Evolutionary conservation across 306 rosid species (phyloP), one percentile per base, ranked within the genome.

Genomic region (Vigna angularis): DNA sequence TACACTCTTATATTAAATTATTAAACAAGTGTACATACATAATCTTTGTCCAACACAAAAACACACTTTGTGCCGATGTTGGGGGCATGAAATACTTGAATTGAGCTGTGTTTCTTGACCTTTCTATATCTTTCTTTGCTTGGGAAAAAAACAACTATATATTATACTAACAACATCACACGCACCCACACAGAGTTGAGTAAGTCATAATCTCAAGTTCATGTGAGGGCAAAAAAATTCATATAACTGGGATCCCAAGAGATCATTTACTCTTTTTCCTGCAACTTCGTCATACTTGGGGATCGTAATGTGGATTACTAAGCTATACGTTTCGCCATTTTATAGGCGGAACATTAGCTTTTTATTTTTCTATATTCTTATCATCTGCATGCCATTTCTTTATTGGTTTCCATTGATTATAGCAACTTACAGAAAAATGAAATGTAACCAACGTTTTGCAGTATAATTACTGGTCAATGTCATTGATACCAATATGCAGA

Each of bases 31-130:
- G 70, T 45, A 47, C 77, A 66, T 59, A 32, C 45, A 64, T 72
- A 79, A 86, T 86, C 82, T 82, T 82, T 82, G 82, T 72, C 86
- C 86, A 86, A 86, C 89, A 86, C 74, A 83, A 82, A 47, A 74
- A 79, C 89, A 85, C 73, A 16, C n/a, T 55, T 82, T 72, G 85
- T 82, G 86, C 68, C 89, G 89, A 75, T 86, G 89, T 86, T 72
- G 75, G 83, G 86, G 89, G 83, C 78, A 79, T 53, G 74, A 74
- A 49, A 34, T 70, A 45, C 83, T 66, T 76, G 85, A 73, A 77
- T 55, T 63, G 71, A 80, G 82, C 83, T 79, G 89, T 77, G 72
- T 81, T 85, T 71, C 85, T 87, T 81, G 89, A 80, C 90, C 82
- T 66, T 26, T 85, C 83, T 77, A 85, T 85, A 88, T 86, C 87